Percentiles rank a stretch among this genome's conserved stretches.
Evolutionary conservation across 148 eudicot species (phyloP).

Genomic region (Amaranthus hypochondriacus): DNA sequence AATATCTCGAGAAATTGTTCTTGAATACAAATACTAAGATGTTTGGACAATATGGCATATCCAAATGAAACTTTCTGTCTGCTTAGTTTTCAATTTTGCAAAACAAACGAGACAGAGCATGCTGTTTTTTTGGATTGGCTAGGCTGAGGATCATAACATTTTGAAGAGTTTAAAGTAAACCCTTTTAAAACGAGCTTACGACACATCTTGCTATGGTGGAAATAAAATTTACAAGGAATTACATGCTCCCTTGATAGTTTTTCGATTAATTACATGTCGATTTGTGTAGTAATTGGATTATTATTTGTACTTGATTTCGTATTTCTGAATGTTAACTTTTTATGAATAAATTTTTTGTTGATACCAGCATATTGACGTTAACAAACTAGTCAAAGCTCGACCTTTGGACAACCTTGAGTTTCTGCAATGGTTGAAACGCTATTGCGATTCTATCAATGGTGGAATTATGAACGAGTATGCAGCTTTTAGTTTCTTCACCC

Average conservation of each 20-base stretch:
- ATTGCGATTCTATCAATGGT: slow-evolving; percentile 82
- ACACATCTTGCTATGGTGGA: neutral
- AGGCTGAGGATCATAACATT: neutral
- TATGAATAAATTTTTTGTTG: slow-evolving; percentile 3
- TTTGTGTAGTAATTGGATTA: slow-evolving; percentile 1
- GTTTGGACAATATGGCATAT: neutral
- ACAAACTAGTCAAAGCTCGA: slow-evolving; percentile 75
- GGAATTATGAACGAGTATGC: slow-evolving; percentile 84
- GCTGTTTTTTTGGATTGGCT: neutral
- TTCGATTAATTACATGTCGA: neutral
- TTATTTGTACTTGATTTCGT: neutral
- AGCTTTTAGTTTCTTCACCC: neutral
- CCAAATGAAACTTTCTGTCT: neutral
- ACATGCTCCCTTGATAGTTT: neutral
- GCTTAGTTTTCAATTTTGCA: neutral
- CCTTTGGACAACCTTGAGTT: slow-evolving; percentile 95
- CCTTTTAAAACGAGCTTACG: neutral
- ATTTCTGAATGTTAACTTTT: neutral
- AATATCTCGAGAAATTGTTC: too few species aligned
- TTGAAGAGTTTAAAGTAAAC: neutral
- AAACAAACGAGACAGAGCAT: neutral
- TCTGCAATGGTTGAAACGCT: slow-evolving; percentile 94
- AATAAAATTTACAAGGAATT: neutral
- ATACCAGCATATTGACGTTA: slow-evolving; percentile 84
- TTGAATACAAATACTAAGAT: neutral